Percentiles rank a stretch among this genome's conserved stretches.
phyloP scores from a whole-genome alignment of 768 basidiomycete species.

The Tulasnella sp. region DNA sequence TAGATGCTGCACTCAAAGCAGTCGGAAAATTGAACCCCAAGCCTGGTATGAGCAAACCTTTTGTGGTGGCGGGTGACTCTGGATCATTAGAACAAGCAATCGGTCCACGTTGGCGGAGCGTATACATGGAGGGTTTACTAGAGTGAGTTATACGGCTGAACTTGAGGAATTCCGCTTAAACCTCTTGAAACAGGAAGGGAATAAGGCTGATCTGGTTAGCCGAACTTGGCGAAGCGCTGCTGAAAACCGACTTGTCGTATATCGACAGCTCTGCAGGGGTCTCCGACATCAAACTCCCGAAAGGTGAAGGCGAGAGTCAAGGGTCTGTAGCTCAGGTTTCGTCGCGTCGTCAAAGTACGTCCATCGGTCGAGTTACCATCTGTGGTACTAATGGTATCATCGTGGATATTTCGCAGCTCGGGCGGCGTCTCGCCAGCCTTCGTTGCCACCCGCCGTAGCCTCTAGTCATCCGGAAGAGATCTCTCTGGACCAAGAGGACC shows the following conservation, averaged over 20 bases:
- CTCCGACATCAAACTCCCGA: not conserved
- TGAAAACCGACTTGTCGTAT: slow-evolving; percentile 1
- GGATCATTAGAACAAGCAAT: not conserved
- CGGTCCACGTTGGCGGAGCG: not conserved
- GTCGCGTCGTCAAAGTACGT: not conserved
- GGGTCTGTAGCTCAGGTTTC: not conserved
- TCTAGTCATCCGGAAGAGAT: not conserved
- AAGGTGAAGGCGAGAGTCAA: not conserved
- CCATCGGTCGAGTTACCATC: not conserved
- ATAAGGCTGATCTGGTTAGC: slow-evolving; percentile 4
- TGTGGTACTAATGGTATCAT: not conserved
- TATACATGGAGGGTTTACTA: not conserved
- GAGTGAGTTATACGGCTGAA: not conserved
- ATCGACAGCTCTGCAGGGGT: not conserved
- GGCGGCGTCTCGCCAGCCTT: not conserved
- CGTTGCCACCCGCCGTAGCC: not conserved
- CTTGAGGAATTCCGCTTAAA: not conserved
- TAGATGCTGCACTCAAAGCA: not conserved
- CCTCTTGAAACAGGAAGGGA: not conserved
- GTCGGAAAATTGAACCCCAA: not conserved
- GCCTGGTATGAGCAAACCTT: not conserved
- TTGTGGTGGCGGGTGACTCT: not conserved
- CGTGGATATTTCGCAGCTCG: not conserved
- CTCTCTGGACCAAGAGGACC: no score
- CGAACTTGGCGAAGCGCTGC: not conserved